These are phyloP conservation scores for Curvularia spicifera DNA, from an alignment of 2,329 filamentous ascomycete species.

Conservation along the genomic window DNA sequence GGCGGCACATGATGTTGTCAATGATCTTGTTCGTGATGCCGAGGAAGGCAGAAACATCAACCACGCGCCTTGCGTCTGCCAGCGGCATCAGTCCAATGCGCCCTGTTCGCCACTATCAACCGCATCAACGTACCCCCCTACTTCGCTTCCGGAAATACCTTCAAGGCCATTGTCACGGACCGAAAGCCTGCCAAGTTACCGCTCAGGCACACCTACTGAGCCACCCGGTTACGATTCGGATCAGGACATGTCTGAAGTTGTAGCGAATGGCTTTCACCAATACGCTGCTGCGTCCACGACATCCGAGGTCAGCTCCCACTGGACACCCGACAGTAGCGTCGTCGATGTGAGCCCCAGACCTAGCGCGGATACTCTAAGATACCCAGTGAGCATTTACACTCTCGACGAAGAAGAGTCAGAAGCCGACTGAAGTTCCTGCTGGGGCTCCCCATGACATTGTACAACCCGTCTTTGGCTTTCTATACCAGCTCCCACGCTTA, in stretches of 20 bases:
- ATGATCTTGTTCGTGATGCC: slow-evolving; percentile 53
- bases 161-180: slow-evolving; percentile 48
- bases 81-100: slow-evolving; percentile 18
- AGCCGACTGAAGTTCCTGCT: slow-evolving; percentile 15
- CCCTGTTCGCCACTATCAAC: slow-evolving; percentile 38
- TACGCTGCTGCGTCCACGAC: slow-evolving; percentile 42
- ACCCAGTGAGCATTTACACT: slow-evolving; percentile 33
- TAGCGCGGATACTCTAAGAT: slow-evolving; percentile 47
- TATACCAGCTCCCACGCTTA: slow-evolving; percentile 2
- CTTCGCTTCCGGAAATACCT: slow-evolving; percentile 40
- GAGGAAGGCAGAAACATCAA: slow-evolving; percentile 41
- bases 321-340: slow-evolving; percentile 50
- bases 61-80: slow-evolving; percentile 26
- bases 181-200: slow-evolving; percentile 54
- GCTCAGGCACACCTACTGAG: slow-evolving; percentile 46
- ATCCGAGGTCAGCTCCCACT: slow-evolving; percentile 34
- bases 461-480: slow-evolving; percentile 10
- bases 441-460: slow-evolving; percentile 6
- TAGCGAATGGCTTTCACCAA: slow-evolving; percentile 53
- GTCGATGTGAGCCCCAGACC: slow-evolving; percentile 49
- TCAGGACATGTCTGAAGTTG: slow-evolving; percentile 45
- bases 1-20: slow-evolving; percentile 60
- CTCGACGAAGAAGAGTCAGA: slow-evolving; percentile 30
- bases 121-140: slow-evolving; percentile 41
- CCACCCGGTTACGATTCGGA: slow-evolving; percentile 55